Conservation (phyloP, 208 protist species). For the Acanthamoeba comandoni region DNA sequence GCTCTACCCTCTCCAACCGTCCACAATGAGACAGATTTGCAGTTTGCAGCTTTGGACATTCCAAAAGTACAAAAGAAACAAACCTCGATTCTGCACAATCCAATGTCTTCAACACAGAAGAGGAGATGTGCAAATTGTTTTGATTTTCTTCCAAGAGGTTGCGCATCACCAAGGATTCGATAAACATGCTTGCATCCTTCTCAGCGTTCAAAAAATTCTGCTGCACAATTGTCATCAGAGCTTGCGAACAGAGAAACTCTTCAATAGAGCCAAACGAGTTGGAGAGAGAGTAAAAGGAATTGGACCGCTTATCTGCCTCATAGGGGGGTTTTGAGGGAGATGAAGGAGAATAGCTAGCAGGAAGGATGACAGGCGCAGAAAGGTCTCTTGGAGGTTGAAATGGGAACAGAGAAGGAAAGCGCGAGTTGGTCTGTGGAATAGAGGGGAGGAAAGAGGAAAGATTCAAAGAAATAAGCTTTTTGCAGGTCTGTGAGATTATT, state of each 20-base stretch:
- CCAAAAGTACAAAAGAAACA: background rate
- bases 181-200: too few species aligned
- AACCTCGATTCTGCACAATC: slow-evolving; percentile 23
- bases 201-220: background rate
- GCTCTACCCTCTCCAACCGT: slow-evolving; percentile 35
- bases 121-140: too few species aligned
- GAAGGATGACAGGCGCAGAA: background rate
- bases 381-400: slow-evolving; percentile 16
- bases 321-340: background rate
- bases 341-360: background rate
- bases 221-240: slow-evolving; percentile 13
- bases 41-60: slow-evolving; percentile 2
- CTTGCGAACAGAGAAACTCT: background rate
- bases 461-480: slow-evolving; percentile 13
- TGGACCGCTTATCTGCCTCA: background rate
- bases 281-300: background rate
- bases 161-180: too few species aligned
- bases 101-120: background rate
- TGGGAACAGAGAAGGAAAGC: slow-evolving; percentile 47
- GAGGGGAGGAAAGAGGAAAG: slow-evolving; percentile 36
- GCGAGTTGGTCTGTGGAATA: background rate
- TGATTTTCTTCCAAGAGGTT: too few species aligned
- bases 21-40: slow-evolving; percentile 14
- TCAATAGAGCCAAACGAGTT: background rate
- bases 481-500: slow-evolving; percentile 17